A percentile compares a stretch with the other conserved stretches of the same genome.
phyloP scores from a whole-genome alignment of 345 rosid genomes.

The Kernera saxatilis region DNA sequence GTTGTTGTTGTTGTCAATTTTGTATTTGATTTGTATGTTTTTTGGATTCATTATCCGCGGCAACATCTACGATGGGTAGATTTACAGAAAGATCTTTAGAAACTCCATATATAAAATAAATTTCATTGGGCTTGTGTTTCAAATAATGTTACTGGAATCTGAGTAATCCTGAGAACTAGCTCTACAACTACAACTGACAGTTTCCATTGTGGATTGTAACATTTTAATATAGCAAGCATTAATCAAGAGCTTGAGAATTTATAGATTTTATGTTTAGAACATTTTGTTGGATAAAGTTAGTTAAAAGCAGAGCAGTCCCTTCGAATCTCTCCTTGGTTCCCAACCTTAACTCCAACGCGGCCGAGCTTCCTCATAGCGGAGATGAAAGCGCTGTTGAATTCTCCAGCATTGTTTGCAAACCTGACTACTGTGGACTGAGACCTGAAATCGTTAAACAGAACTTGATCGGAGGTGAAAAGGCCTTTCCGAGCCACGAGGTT shows the following conservation, averaged over 20 bases:
- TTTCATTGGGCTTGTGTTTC: neutral
- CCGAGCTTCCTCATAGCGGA: constrained; percentile 78
- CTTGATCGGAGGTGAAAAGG: constrained; percentile 63
- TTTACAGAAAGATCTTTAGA: constrained; percentile 2
- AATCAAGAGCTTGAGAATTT: neutral
- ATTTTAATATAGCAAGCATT: neutral
- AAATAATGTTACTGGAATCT: neutral
- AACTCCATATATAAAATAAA: neutral
- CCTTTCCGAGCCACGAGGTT: constrained; percentile 74
- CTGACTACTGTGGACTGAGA: constrained; percentile 49
- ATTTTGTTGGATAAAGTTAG: neutral
- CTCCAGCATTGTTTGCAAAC: constrained; percentile 50
- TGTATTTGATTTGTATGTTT: constrained; percentile 10
- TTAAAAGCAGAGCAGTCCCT: constrained; percentile 58
- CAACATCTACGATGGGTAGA: constrained; percentile 6
- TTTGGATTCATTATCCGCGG: constrained; percentile 12
- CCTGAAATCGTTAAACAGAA: constrained; percentile 42
- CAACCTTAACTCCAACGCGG: constrained; percentile 61
- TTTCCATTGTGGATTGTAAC: constrained; percentile 16
- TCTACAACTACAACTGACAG: neutral
- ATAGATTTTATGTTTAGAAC: neutral
- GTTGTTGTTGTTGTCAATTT: constrained; percentile 8
- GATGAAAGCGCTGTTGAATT: constrained; percentile 55
- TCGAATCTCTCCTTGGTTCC: constrained; percentile 59
- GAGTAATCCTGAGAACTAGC: neutral